A percentile compares a stretch with the other conserved stretches of the same genome.
phyloP scores from a whole-genome alignment of 306 rosid species.

The Cucumis melo region DNA sequence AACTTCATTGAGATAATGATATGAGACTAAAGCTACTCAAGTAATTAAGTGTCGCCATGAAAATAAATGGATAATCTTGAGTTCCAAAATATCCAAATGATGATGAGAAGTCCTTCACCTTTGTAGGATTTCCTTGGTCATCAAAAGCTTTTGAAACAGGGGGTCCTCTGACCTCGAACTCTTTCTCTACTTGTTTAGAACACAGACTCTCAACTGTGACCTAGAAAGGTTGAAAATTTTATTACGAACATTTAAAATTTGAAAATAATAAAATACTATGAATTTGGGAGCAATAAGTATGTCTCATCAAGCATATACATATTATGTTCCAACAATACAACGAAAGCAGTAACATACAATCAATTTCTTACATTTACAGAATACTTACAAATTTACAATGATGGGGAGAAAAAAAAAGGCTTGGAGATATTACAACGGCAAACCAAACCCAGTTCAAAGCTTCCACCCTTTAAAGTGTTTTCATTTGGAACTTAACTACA shows the following conservation, averaged over 20 bases:
- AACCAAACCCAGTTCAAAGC: background rate
- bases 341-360: background rate
- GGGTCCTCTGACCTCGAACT: constrained; percentile 89
- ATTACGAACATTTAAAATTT: background rate
- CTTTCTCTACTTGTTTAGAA: constrained; percentile 55
- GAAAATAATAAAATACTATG: background rate
- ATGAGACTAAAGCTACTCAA: background rate
- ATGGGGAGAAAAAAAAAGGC: background rate
- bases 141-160: constrained; percentile 90
- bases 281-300: background rate
- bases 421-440: background rate
- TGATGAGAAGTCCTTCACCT: constrained; percentile 28
- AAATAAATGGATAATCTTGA: background rate
- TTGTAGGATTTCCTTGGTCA: constrained; percentile 68
- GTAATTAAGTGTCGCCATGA: background rate
- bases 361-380: background rate
- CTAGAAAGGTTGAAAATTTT: constrained; percentile 24
- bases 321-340: background rate
- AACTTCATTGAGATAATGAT: too few species aligned
- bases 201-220: constrained; percentile 53
- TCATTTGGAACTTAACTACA: too few species aligned
- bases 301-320: background rate
- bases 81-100: constrained; percentile 1
- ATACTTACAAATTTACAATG: background rate
- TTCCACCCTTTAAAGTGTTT: background rate